A percentile compares a stretch with the other conserved stretches of the same genome.
These are phyloP conservation scores for Globisporangium recalcitrans DNA, from an alignment of 352 stramenopile genomes.

Conservation along the genomic window DNA sequence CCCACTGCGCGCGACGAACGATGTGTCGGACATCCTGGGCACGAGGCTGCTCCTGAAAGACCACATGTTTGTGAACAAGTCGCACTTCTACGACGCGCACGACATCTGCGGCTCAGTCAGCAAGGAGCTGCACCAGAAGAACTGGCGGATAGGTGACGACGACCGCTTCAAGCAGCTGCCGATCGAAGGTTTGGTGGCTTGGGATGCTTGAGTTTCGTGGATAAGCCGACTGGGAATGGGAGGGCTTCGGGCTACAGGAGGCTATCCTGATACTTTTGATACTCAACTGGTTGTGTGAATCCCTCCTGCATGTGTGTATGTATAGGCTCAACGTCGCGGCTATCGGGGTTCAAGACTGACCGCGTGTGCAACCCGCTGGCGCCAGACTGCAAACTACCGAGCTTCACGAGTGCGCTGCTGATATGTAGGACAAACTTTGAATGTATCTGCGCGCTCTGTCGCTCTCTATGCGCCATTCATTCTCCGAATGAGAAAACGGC, in stretches of 20 bases:
- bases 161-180: conserved; percentile 67
- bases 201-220: background rate
- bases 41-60: conserved; percentile 47
- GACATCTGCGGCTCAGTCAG: conserved; percentile 59
- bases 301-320: too few relatives aligned
- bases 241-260: too few relatives aligned
- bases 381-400: conserved; percentile 57
- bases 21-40: conserved; percentile 60
- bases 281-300: background rate
- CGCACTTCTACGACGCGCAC: conserved; percentile 53
- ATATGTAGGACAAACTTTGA: too few relatives aligned
- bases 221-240: background rate
- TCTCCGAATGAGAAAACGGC: too few relatives aligned
- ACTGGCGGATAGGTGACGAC: conserved; percentile 39
- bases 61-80: conserved; percentile 61
- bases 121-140: conserved; percentile 52
- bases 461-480: conserved; percentile 1
- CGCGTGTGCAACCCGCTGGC: conserved; percentile 56
- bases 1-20: conserved; percentile 49
- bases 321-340: conserved; percentile 28
- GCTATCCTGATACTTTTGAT: background rate
- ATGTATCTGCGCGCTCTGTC: background rate
- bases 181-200: conserved; percentile 62
- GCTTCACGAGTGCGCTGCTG: conserved; percentile 35
- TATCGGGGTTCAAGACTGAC: conserved; percentile 57